Evolutionary conservation across 2,329 filamentous ascomycete species (phyloP).

Genomic region (Fusarium hostae): DNA sequence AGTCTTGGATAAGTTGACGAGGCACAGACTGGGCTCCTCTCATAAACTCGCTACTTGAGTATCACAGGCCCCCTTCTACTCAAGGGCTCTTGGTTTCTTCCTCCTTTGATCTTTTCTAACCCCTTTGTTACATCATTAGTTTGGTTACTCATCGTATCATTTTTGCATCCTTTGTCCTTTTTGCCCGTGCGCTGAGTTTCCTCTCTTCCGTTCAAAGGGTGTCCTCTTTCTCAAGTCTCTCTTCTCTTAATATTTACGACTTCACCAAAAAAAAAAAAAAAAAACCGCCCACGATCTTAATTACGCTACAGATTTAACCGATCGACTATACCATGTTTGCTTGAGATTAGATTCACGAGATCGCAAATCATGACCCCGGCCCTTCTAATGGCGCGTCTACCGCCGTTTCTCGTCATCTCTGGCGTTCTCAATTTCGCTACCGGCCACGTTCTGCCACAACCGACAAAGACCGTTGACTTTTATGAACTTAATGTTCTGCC

Average conservation of each 20-base stretch:
- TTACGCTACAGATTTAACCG: conserved; percentile 4
- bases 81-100: conserved; percentile 28
- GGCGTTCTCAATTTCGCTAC: conserved; percentile 47
- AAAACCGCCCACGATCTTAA: conserved; percentile 11
- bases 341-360: conserved; percentile 39
- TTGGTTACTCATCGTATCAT: conserved; percentile 7
- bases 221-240: conserved; percentile 10
- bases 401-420: conserved; percentile 51
- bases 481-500: conserved; percentile 54
- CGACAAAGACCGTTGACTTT: conserved; percentile 52
- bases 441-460: conserved; percentile 55
- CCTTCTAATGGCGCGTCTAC: conserved; percentile 51
- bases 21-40: conserved; percentile 25
- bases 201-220: conserved; percentile 14
- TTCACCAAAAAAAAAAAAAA: background rate
- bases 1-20: conserved; percentile 1
- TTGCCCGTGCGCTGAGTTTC: conserved; percentile 10
- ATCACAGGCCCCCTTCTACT: conserved; percentile 25
- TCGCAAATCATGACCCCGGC: conserved; percentile 41
- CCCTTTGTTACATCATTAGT: conserved; percentile 27
- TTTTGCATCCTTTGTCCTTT: conserved; percentile 5
- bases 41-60: conserved; percentile 26
- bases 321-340: conserved; percentile 36
- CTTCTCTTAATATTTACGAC: conserved; percentile 10
- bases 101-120: conserved; percentile 27